Percentiles rank a stretch among this genome's conserved stretches.
phyloP scores from a whole-genome alignment of 305 asterid genomes.

The Solanum hybrid region DNA sequence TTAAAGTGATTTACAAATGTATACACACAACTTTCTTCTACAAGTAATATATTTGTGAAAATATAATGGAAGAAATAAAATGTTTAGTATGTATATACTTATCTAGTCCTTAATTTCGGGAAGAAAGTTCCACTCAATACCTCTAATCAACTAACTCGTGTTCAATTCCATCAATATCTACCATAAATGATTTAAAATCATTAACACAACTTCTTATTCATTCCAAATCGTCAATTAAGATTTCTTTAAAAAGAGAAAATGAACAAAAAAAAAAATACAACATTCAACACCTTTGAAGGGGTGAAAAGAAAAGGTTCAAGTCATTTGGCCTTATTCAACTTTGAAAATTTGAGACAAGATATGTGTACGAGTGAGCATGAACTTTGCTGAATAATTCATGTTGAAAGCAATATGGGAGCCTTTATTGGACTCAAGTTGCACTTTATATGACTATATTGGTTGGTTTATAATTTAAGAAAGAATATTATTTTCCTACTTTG shows the following conservation, averaged over 20 bases:
- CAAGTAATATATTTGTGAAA: neutral
- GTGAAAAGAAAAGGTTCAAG: neutral
- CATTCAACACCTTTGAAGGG: neutral
- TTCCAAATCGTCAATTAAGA: neutral
- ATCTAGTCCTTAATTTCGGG: neutral
- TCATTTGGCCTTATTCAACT: neutral
- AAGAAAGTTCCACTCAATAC: neutral
- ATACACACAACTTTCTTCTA: neutral
- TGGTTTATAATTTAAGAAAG: neutral
- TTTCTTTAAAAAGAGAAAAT: neutral
- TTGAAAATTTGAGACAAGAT: neutral
- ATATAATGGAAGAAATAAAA: neutral
- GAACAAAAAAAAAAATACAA: neutral
- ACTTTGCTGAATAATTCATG: neutral
- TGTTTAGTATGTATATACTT: neutral
- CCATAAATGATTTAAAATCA: neutral
- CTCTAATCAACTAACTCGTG: neutral
- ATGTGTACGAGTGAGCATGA: neutral
- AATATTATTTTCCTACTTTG: neutral
- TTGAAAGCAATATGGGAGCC: neutral
- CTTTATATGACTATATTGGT: neutral
- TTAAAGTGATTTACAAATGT: neutral
- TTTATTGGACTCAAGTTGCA: neutral
- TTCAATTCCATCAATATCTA: neutral
- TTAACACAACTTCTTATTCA: neutral